phyloP scores from a whole-genome alignment of 2,329 filamentous ascomycete genomes.

The Alternaria sp. region DNA sequence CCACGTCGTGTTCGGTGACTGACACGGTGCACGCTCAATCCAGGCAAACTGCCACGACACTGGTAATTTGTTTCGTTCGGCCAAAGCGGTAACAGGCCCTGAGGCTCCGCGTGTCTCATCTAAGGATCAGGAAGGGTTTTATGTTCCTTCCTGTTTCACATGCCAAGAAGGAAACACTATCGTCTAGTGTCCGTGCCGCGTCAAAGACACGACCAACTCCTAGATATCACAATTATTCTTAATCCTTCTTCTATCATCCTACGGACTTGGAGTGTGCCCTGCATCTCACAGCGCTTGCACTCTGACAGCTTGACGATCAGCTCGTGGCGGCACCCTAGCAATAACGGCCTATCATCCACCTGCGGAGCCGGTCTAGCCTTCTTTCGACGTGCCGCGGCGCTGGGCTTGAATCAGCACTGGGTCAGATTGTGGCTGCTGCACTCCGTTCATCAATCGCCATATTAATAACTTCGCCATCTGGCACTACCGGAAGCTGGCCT shows the following conservation, averaged over 20 bases:
- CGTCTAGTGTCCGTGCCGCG: neutral
- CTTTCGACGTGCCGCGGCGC: slow-evolving; percentile 20
- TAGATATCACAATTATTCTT: neutral
- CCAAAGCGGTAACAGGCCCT: slow-evolving; percentile 1
- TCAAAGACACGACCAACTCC: neutral
- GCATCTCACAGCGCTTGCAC: neutral
- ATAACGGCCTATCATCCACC: slow-evolving; percentile 28
- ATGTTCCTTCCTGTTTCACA: slow-evolving; percentile 33
- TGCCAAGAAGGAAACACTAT: slow-evolving; percentile 28
- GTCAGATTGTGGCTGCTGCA: slow-evolving; percentile 19
- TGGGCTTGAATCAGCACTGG: slow-evolving; percentile 23
- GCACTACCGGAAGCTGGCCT: slow-evolving; percentile 40
- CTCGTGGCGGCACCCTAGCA: slow-evolving; percentile 13
- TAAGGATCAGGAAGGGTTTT: slow-evolving; percentile 24
- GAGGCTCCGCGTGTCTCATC: slow-evolving; percentile 32
- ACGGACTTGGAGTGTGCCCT: neutral
- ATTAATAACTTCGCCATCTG: slow-evolving; percentile 33
- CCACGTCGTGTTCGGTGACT: neutral
- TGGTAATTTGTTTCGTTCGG: neutral
- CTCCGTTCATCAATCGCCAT: slow-evolving; percentile 17
- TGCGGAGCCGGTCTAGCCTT: slow-evolving; percentile 19
- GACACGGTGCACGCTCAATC: neutral
- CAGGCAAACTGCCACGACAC: neutral
- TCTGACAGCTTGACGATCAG: slow-evolving; percentile 10
- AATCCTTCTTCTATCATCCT: neutral